Conservation (phyloP, 2,329 filamentous ascomycete species). For the Ophiostoma sp. region DNA sequence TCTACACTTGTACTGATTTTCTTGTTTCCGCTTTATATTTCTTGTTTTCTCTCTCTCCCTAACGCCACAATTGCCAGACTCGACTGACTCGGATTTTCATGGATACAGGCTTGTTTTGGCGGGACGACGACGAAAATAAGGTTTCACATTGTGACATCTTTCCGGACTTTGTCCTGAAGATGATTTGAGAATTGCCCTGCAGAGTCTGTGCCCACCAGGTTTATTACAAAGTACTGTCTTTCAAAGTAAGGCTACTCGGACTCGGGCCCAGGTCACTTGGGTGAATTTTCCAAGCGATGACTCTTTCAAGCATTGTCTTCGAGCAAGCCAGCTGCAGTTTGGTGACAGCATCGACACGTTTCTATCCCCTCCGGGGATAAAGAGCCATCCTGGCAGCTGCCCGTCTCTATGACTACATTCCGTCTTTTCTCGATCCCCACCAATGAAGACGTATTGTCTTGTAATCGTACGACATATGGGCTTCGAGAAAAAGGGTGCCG, state of each 20-base stretch:
- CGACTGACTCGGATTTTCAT: not conserved
- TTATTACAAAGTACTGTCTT: not conserved
- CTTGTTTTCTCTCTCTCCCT: not conserved
- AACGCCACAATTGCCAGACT: not conserved
- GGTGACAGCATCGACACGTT: not conserved
- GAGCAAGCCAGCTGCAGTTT: not conserved
- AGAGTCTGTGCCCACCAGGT: not conserved
- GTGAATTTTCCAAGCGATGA: not conserved
- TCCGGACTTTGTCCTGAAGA: not conserved
- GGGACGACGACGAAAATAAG: constrained; percentile 5
- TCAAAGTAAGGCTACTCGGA: not conserved
- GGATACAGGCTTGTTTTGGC: not conserved
- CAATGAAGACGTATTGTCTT: not conserved
- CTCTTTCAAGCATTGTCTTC: not conserved
- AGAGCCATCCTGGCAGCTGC: not conserved
- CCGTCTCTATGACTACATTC: constrained; percentile 12
- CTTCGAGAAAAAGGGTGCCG: not conserved
- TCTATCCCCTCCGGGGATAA: not conserved
- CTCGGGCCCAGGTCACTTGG: not conserved
- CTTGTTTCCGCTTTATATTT: not conserved
- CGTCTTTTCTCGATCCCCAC: not conserved
- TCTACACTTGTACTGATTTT: not conserved
- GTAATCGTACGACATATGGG: not conserved
- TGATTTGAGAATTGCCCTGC: not conserved
- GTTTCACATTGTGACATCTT: constrained; percentile 8